Base-by-base conservation (phyloP, 257 asterid genomes). In the Gynochthodes officinalis region DNA sequence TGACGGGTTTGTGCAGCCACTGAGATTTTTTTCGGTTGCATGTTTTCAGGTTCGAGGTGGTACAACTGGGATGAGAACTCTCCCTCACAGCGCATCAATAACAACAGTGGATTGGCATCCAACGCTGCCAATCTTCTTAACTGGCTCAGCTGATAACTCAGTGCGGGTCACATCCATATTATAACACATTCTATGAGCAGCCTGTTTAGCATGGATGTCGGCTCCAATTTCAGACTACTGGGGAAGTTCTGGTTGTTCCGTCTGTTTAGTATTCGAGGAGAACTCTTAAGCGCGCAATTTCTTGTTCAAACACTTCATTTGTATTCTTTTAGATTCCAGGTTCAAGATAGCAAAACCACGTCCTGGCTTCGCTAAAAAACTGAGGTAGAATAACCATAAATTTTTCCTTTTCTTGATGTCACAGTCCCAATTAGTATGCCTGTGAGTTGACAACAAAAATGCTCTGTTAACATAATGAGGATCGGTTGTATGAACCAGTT, bases 91-190 rank as follows among this genome's bases (percentile, higher is more conserved):
- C 64, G 96, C 84, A 69, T 57, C 89, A 27, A 82, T 94, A 82
- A 94, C 97, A 63, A 89, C 97, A 5, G 96, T 91, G 35, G 97
- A 91, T 79, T 91, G 99, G 99, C 99, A 94, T 85, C 99, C 97
- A 40, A 83, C 89, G 12, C 71, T 85, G 79, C 95, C 99, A 35
- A 76, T 91, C 79, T 91, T 84, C 84, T 83, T 94, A 84, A 91
- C 97, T 43, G 98, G 98, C 43, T 91, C 98, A 0, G 86, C 95
- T 32, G 98, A 94, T 89, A 87, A 91, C 76, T 91, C 98, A 4
- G 96, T 91, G 50, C 86, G 89, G 74, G 95, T 94, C 73, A 80
- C 97, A 14, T 88, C 96, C 14, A 79, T 88, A 40, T 40, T 66
- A 30, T 91, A 87, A 91, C 73, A 23, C 14, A 53, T 53, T 53